A percentile compares a stretch with the other conserved stretches of the same genome.
Evolutionary conservation across 2,329 filamentous ascomycete species (phyloP).

Genomic region (Rhinocladiella mackenziei): DNA sequence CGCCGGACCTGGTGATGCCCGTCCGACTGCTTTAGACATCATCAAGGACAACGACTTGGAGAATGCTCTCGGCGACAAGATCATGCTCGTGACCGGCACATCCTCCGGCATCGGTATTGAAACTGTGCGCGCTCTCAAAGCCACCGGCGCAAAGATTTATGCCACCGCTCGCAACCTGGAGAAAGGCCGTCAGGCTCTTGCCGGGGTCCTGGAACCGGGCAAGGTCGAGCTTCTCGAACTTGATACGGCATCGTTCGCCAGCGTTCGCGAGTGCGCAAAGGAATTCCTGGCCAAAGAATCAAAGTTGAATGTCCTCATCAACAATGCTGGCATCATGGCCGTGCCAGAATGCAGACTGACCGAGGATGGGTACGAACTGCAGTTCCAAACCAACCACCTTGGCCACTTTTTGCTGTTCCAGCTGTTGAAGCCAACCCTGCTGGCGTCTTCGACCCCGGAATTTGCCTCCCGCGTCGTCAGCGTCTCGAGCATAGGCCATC

Average conservation of each 20-base stretch:
- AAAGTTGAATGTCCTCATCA: slow-evolving; percentile 40
- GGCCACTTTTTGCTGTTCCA: slow-evolving; percentile 53
- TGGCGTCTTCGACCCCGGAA: slow-evolving; percentile 36
- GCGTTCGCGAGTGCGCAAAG: slow-evolving; percentile 32
- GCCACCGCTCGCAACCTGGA: slow-evolving; percentile 36
- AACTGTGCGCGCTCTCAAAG: slow-evolving; percentile 38
- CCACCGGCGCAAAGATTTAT: slow-evolving; percentile 40
- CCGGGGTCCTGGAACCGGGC: slow-evolving; percentile 27
- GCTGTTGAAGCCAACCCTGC: slow-evolving; percentile 45
- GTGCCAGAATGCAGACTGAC: slow-evolving; percentile 35
- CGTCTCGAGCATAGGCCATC: slow-evolving; percentile 45
- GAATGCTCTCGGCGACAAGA: slow-evolving; percentile 31
- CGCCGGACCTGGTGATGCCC: slow-evolving; percentile 27
- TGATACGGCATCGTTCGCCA: slow-evolving; percentile 34
- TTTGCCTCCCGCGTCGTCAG: slow-evolving; percentile 47
- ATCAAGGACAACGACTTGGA: slow-evolving; percentile 30
- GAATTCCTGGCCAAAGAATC: slow-evolving; percentile 30
- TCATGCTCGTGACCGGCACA: slow-evolving; percentile 39
- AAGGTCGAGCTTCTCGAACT: slow-evolving; percentile 36
- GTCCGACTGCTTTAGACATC: slow-evolving; percentile 27
- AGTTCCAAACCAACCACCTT: slow-evolving; percentile 54
- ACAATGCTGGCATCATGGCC: slow-evolving; percentile 48
- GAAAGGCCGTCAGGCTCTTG: slow-evolving; percentile 34
- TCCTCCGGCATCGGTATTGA: slow-evolving; percentile 40
- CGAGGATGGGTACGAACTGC: slow-evolving; percentile 48